Conservation (phyloP, 1,284 basidiomycete species). For the Boletus sp. region DNA sequence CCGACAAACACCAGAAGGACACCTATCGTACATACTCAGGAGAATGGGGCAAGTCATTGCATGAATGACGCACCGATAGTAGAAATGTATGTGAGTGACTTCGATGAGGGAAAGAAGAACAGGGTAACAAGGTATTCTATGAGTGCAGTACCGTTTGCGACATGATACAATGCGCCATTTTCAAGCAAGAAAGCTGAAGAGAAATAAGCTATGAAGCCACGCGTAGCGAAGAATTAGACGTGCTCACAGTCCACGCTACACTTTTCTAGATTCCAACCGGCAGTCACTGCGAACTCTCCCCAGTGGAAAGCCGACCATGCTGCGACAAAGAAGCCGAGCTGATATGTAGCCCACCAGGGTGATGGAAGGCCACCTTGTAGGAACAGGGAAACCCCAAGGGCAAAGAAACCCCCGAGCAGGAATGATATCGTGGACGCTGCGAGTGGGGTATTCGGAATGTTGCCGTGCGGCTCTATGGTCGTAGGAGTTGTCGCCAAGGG, state of each 20-base stretch:
- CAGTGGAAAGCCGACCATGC: conserved; percentile 89
- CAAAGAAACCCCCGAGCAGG: conserved; percentile 64
- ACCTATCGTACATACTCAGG: conserved; percentile 43
- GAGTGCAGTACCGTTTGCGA: conserved; percentile 80
- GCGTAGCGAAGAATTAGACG: not conserved
- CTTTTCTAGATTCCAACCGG: conserved; percentile 92
- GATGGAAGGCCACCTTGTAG: conserved; percentile 43
- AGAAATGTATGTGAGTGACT: conserved; percentile 55
- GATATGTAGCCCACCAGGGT: conserved; percentile 69
- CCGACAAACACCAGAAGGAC: conserved; percentile 64
- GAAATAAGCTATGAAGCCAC: not conserved
- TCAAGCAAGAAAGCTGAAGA: conserved; percentile 87
- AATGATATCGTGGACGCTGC: conserved; percentile 73
- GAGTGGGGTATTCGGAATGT: conserved; percentile 83
- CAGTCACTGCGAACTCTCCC: conserved; percentile 93
- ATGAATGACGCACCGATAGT: conserved; percentile 48
- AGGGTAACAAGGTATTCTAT: conserved; percentile 77
- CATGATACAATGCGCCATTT: conserved; percentile 84
- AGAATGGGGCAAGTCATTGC: not conserved
- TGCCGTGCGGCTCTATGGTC: conserved; percentile 47
- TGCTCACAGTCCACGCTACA: conserved; percentile 89
- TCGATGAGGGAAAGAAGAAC: conserved; percentile 63
- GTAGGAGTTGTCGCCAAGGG: conserved; percentile 57
- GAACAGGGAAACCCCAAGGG: conserved; percentile 53
- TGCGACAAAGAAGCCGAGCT: conserved; percentile 79